Evolutionary conservation across 2,329 filamentous ascomycete species (phyloP).

Genomic region (Colletotrichum scovillei): DNA sequence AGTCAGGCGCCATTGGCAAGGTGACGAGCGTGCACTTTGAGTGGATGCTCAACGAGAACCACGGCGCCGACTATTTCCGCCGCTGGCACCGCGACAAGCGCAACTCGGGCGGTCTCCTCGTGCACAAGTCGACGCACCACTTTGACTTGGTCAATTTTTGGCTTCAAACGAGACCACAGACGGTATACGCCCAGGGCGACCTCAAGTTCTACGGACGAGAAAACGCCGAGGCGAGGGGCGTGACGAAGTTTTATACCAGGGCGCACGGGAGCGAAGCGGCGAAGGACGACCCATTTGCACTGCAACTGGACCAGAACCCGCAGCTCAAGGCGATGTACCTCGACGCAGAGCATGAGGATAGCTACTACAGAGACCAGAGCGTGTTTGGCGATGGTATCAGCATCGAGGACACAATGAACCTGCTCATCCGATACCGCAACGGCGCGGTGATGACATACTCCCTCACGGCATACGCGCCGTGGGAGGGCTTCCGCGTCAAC

Average conservation of each 20-base stretch:
- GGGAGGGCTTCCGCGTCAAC: slow-evolving; percentile 69
- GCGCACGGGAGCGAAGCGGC: slow-evolving; percentile 63
- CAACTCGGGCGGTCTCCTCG: slow-evolving; percentile 59
- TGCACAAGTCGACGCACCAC: slow-evolving; percentile 63
- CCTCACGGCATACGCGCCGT: slow-evolving; percentile 70
- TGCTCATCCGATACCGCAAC: slow-evolving; percentile 67
- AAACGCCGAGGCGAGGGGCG: slow-evolving; percentile 59
- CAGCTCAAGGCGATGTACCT: slow-evolving; percentile 70
- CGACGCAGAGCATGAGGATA: slow-evolving; percentile 72
- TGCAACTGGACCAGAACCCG: slow-evolving; percentile 63
- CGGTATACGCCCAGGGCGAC: slow-evolving; percentile 58
- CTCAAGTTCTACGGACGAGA: slow-evolving; percentile 61
- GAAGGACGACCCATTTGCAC: slow-evolving; percentile 66
- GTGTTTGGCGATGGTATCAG: slow-evolving; percentile 73
- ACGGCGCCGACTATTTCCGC: slow-evolving; percentile 62
- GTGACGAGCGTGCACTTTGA: slow-evolving; percentile 60
- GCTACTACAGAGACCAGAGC: slow-evolving; percentile 70
- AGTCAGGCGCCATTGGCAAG: slow-evolving; percentile 56
- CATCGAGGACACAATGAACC: slow-evolving; percentile 73
- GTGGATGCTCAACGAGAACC: slow-evolving; percentile 61
- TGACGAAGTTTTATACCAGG: slow-evolving; percentile 61
- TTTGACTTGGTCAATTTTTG: slow-evolving; percentile 65
- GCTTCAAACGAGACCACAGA: slow-evolving; percentile 54
- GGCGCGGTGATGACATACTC: slow-evolving; percentile 70
- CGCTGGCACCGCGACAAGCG: slow-evolving; percentile 62